phyloP scores from a whole-genome alignment of 2,329 filamentous ascomycete genomes.

The Scortechinia acanthostroma region DNA sequence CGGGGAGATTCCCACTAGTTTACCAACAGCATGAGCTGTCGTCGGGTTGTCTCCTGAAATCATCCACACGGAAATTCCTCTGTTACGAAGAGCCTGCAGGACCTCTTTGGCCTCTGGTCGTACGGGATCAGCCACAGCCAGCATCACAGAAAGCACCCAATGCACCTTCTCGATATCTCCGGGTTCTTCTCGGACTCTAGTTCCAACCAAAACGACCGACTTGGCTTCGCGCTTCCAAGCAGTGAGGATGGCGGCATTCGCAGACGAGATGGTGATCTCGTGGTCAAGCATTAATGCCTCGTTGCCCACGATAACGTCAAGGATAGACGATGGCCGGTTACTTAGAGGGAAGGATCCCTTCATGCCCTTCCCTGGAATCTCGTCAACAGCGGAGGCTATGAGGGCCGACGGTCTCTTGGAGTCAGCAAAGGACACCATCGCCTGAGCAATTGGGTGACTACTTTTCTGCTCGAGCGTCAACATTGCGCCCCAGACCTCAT shows the following conservation, averaged over 20 bases:
- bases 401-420: too few relatives aligned
- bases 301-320: constrained; percentile 63
- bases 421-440: constrained; percentile 46
- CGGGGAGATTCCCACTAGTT: constrained; percentile 65
- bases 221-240: constrained; percentile 57
- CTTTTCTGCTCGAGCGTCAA: constrained; percentile 60
- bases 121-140: constrained; percentile 76
- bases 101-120: constrained; percentile 65
- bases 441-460: constrained; percentile 69
- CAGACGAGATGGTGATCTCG: constrained; percentile 25
- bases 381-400: too few relatives aligned
- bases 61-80: constrained; percentile 78
- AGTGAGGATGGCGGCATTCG: constrained; percentile 28
- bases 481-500: constrained; percentile 9
- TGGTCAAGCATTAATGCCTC: constrained; percentile 57
- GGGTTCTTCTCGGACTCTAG: constrained; percentile 13
- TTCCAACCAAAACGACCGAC: constrained; percentile 53
- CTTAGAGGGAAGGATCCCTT: constrained; percentile 31
- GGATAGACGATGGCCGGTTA: constrained; percentile 7
- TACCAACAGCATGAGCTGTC: constrained; percentile 76
- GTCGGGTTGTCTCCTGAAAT: constrained; percentile 82
- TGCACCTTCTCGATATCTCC: background rate
- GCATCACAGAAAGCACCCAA: constrained; percentile 52
- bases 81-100: constrained; percentile 53
- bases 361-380: constrained; percentile 67